Conservation (phyloP, 306 rosid genomes). For the Trifolium repens region DNA sequence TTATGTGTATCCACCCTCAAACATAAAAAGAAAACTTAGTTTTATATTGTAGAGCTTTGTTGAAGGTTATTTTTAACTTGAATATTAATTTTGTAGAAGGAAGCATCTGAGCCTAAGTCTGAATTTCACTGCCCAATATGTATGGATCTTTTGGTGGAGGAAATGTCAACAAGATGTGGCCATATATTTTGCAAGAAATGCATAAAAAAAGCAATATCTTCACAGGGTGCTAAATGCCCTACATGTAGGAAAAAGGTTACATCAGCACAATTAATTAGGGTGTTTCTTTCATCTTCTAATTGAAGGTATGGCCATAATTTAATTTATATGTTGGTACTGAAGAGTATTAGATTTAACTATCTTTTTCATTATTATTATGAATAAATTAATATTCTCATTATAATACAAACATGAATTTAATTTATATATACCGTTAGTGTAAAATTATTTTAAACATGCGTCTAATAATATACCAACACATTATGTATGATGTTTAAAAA, state of each 20-base stretch:
- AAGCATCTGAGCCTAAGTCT: constrained; percentile 44
- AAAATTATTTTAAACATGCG: no score
- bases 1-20: no score
- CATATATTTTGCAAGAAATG: constrained; percentile 89
- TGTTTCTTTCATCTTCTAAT: constrained; percentile 70
- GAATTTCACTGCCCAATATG: constrained; percentile 79
- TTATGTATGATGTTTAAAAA: no score
- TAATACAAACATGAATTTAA: not conserved
- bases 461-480: no score
- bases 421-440: no score
- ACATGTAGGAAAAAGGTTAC: constrained; percentile 77
- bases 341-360: not conserved
- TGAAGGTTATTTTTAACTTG: not conserved
- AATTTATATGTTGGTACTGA: not conserved
- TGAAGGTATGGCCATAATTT: constrained; percentile 46
- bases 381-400: not conserved
- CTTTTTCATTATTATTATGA: not conserved
- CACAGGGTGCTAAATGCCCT: constrained; percentile 67
- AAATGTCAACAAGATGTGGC: constrained; percentile 83
- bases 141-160: constrained; percentile 63
- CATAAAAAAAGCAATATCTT: constrained; percentile 58
- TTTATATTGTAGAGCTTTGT: no score
- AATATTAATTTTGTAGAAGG: constrained; percentile 52
- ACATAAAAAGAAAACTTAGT: no score
- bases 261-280: constrained; percentile 61